Conservation (phyloP, 257 asterid species). For the Eucommia ulmoides region DNA sequence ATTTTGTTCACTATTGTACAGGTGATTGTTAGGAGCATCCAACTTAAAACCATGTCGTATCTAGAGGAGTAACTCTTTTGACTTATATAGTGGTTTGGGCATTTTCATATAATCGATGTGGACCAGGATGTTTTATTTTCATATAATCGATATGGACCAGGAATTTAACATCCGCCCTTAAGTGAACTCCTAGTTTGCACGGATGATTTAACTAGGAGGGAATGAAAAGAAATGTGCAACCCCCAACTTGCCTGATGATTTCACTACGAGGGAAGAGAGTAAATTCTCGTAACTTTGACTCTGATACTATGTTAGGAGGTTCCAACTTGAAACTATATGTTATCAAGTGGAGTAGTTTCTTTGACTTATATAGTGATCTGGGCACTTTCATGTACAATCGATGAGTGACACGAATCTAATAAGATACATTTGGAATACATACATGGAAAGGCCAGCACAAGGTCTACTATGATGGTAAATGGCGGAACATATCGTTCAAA, state of each 20-base stretch:
- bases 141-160: too few species aligned
- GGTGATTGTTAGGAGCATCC: background rate
- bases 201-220: background rate
- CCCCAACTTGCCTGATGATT: background rate
- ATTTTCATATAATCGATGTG: background rate
- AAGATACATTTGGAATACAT: too few species aligned
- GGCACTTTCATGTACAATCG: background rate
- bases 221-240: background rate
- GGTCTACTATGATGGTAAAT: too few species aligned
- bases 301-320: background rate
- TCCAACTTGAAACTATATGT: background rate
- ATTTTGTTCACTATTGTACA: background rate
- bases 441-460: too few species aligned
- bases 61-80: too few species aligned
- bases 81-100: background rate
- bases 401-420: background rate
- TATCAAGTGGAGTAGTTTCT: too few species aligned
- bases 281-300: background rate
- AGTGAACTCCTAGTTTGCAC: too few species aligned
- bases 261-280: background rate
- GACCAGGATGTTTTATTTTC: too few species aligned
- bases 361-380: too few species aligned
- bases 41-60: background rate
- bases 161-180: too few species aligned
- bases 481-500: background rate